Evolutionary conservation across 768 basidiomycete species (phyloP).

Genomic region (Trametes sanguinea): DNA sequence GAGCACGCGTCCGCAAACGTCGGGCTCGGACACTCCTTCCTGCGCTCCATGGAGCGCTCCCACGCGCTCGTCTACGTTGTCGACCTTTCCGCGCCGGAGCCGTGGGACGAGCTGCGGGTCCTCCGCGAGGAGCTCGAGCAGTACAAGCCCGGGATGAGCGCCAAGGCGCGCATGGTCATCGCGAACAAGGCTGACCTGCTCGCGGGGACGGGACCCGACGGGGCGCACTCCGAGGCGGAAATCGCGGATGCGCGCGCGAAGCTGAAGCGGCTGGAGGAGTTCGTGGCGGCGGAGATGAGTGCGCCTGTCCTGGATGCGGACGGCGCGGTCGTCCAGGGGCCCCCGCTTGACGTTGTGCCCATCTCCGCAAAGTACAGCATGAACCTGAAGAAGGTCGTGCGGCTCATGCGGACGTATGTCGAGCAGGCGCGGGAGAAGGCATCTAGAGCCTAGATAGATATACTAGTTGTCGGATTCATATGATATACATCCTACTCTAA

Average conservation of each 20-base stretch:
- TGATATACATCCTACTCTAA: neutral
- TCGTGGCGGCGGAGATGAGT: slow-evolving; percentile 51
- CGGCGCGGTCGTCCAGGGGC: slow-evolving; percentile 31
- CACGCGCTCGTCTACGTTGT: slow-evolving; percentile 90
- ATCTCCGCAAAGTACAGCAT: slow-evolving; percentile 84
- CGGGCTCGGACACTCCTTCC: slow-evolving; percentile 91
- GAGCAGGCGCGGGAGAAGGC: slow-evolving; percentile 41
- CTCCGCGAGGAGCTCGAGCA: slow-evolving; percentile 83
- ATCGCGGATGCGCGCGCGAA: slow-evolving; percentile 59
- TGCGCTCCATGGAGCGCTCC: slow-evolving; percentile 91
- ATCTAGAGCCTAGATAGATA: neutral
- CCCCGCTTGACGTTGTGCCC: slow-evolving; percentile 69
- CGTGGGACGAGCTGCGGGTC: slow-evolving; percentile 75
- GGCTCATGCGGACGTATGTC: slow-evolving; percentile 68
- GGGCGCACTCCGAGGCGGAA: slow-evolving; percentile 45
- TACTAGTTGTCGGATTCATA: neutral
- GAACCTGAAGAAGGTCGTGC: slow-evolving; percentile 73
- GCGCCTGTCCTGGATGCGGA: slow-evolving; percentile 23
- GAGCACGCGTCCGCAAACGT: slow-evolving; percentile 82
- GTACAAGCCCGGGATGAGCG: slow-evolving; percentile 77
- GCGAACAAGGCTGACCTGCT: slow-evolving; percentile 96
- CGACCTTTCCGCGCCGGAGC: slow-evolving; percentile 73
- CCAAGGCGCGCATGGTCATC: slow-evolving; percentile 76
- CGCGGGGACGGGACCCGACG: slow-evolving; percentile 44
- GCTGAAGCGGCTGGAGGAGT: slow-evolving; percentile 55